These are phyloP conservation scores for Talaromyces funiculosus DNA, from an alignment of 2,329 filamentous ascomycete genomes.

Conservation along the genomic window DNA sequence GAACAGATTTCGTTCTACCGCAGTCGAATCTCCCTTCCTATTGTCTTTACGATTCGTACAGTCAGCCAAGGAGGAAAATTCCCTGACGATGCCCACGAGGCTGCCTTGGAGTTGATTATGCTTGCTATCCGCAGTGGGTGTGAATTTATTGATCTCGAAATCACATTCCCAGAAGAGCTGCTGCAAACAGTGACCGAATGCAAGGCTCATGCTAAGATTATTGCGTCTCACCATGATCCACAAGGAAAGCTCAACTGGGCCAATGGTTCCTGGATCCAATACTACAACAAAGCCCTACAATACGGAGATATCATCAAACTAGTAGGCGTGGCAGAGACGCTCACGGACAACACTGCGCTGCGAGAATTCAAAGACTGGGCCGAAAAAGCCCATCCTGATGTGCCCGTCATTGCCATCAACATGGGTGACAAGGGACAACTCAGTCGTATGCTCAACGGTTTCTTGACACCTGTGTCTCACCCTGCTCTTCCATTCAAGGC, in stretches of 20 bases:
- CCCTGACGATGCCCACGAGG: slow-evolving; percentile 67
- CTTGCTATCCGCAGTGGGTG: slow-evolving; percentile 76
- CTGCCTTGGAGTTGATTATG: slow-evolving; percentile 68
- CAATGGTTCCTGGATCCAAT: slow-evolving; percentile 84
- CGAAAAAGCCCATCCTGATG: slow-evolving; percentile 59
- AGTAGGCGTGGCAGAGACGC: slow-evolving; percentile 67
- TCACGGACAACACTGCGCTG: slow-evolving; percentile 83
- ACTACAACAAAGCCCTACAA: slow-evolving; percentile 84
- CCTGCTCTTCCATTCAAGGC: slow-evolving; percentile 85
- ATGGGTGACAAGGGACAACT: slow-evolving; percentile 87
- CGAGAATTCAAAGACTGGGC: slow-evolving; percentile 75
- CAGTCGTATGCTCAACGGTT: slow-evolving; percentile 81
- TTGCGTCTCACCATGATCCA: slow-evolving; percentile 93
- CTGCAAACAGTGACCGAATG: slow-evolving; percentile 63
- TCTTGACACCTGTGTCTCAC: slow-evolving; percentile 93
- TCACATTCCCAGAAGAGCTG: slow-evolving; percentile 73
- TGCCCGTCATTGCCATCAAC: slow-evolving; percentile 90
- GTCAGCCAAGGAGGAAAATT: slow-evolving; percentile 81
- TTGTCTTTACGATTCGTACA: slow-evolving; percentile 90
- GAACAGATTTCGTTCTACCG: slow-evolving; percentile 77
- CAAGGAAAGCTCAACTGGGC: slow-evolving; percentile 73
- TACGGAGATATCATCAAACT: slow-evolving; percentile 94
- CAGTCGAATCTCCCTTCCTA: slow-evolving; percentile 63
- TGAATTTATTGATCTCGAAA: slow-evolving; percentile 90
- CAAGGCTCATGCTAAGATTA: slow-evolving; percentile 72